Base-by-base conservation (phyloP, 768 basidiomycete species). In the Lentinula detonsa region DNA sequence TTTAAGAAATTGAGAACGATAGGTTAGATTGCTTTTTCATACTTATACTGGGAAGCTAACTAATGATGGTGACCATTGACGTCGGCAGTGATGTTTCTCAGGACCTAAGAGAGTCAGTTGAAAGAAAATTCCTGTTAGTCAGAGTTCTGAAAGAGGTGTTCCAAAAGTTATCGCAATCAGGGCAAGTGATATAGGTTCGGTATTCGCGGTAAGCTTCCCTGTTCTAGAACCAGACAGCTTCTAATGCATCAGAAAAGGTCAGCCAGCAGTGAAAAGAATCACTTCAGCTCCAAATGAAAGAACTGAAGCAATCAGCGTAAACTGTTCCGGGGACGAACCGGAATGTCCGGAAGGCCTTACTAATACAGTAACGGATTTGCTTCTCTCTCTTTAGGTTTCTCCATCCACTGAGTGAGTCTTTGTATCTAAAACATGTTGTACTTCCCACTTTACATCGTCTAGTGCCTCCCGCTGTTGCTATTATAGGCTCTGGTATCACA, bases 401-500 rank as follows among this genome's bases (percentile, higher is more conserved):
- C 28, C 28, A 28, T 28, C 28, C 28, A 28, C 28, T 28, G 28
- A 28, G 28, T 28, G 28, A 28, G 28, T 28, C 28, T 28, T 28
- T 28, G 28, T 28, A 4, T 28, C 28, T 28, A 3, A 28, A 28
- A 3, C 28, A 28, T 28, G 28, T 4, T 28, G 28, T 8, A 39
- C 37, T 39, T 39, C 9, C 13, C 23, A 5, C 1, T 33, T 51
- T 7, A 51, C 18, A 40, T 42, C 11, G 4, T n/a, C 15, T 18
- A 58, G 57, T 60, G 59, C 37, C 59, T 50, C 59, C 59, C 8
- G 4, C 10, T 2, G 50, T 60, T 9, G 50, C 21, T 5, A 28
- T 60, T n/a, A 43, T 60, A 6, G 59, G 59, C 1, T 60, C 59
- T 9, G 59, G 59, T 16, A 21, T 60, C 5, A 60, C 59, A 23